A percentile compares a stretch with the other conserved stretches of the same genome.
Conservation (phyloP, 305 asterid species). For the Fraxinus paxiana region DNA sequence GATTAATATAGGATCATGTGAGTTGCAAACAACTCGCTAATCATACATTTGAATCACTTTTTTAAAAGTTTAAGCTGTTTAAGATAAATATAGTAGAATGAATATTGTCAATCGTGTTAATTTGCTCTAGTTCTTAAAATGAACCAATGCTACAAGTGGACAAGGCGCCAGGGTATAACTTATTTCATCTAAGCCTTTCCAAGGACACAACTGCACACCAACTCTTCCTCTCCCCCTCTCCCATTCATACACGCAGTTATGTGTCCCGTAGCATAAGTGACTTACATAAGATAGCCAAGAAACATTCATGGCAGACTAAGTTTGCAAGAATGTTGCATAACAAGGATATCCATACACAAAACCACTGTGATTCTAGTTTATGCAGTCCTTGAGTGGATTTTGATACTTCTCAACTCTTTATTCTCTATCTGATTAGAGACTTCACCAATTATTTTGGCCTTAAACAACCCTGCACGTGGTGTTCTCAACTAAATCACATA, state of each 20-base stretch:
- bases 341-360: neutral
- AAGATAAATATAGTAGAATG: neutral
- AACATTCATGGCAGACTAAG: neutral
- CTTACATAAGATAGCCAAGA: neutral
- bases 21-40: neutral
- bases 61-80: neutral
- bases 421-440: constrained; percentile 28
- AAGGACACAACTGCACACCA: neutral
- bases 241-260: neutral
- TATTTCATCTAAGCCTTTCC: neutral
- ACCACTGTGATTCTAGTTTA: constrained; percentile 26
- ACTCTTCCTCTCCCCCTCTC: neutral
- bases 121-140: neutral
- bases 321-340: neutral
- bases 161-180: neutral
- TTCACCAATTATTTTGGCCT: constrained; percentile 37
- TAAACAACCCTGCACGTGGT: constrained; percentile 33
- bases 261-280: neutral
- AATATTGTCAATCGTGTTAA: neutral
- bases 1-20: too few species aligned
- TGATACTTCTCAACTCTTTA: constrained; percentile 35
- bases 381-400: constrained; percentile 45
- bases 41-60: neutral
- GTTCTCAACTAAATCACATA: constrained; percentile 24
- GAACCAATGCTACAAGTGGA: neutral